Conservation (phyloP, 129 eudicot species). For the Centella asiatica region DNA sequence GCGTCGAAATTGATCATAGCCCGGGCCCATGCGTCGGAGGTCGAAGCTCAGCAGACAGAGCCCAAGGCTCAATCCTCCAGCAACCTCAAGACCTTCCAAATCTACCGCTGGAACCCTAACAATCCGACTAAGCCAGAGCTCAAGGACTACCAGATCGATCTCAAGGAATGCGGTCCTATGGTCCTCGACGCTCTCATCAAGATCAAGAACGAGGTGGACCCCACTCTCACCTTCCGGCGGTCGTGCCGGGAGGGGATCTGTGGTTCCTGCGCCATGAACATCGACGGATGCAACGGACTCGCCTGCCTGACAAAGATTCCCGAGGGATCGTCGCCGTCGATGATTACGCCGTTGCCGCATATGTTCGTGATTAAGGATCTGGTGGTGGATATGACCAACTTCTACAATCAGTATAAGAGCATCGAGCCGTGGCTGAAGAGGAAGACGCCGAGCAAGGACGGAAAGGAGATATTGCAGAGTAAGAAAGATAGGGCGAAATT, state of each 20-base stretch:
- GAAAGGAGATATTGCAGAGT: constrained; percentile 76
- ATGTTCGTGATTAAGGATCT: constrained; percentile 92
- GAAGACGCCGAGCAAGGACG: constrained; percentile 45
- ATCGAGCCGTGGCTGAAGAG: constrained; percentile 98
- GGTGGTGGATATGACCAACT: constrained; percentile 96
- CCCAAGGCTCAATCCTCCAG: constrained; percentile 19
- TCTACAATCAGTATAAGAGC: constrained; percentile 85
- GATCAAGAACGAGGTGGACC: constrained; percentile 81
- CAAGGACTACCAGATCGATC: constrained; percentile 57
- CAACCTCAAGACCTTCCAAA: constrained; percentile 59
- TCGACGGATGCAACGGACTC: constrained; percentile 74
- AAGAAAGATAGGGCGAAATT: constrained; percentile 77
- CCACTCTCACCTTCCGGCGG: constrained; percentile 74
- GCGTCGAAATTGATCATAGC: constrained; percentile 30
- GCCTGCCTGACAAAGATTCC: constrained; percentile 79
- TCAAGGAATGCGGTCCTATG: constrained; percentile 89
- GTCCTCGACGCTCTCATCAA: constrained; percentile 79
- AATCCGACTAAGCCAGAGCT: constrained; percentile 59
- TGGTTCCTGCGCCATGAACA: constrained; percentile 94
- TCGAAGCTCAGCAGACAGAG: constrained; percentile 25
- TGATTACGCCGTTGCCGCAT: constrained; percentile 78
- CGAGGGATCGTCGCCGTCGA: constrained; percentile 18
- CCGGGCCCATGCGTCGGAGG: constrained; percentile 46
- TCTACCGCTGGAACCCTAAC: constrained; percentile 86
- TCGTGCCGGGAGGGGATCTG: constrained; percentile 97